Conservation (phyloP, 345 rosid species). For the Brassica nigra region DNA sequence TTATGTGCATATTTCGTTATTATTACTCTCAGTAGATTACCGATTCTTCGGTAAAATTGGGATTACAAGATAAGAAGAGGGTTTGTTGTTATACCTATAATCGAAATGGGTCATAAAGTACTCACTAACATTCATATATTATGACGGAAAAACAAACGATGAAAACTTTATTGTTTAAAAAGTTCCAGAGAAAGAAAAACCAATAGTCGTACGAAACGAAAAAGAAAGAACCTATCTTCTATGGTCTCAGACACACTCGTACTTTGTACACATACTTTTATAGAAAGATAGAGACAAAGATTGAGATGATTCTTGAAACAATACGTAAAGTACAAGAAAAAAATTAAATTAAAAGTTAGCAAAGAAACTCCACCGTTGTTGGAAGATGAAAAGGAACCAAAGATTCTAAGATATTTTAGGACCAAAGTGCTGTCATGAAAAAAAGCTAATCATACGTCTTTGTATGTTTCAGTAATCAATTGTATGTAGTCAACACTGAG, state of each 20-base stretch:
- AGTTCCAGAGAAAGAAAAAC: slow-evolving; percentile 15
- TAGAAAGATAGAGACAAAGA: slow-evolving; percentile 32
- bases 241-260: slow-evolving; percentile 17
- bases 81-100: neutral
- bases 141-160: neutral
- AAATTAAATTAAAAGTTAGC: neutral
- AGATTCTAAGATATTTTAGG: neutral
- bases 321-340: slow-evolving; percentile 22
- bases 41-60: neutral
- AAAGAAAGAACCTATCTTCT: neutral
- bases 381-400: slow-evolving; percentile 27
- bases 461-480: neutral
- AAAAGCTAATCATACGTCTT: neutral
- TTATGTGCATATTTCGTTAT: neutral
- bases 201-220: slow-evolving; percentile 31
- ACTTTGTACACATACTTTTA: slow-evolving; percentile 21
- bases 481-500: neutral
- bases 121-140: slow-evolving; percentile 11
- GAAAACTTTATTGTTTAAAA: neutral
- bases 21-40: neutral
- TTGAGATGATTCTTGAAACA: slow-evolving; percentile 23
- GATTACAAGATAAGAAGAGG: neutral
- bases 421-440: slow-evolving; percentile 1
- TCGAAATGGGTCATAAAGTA: neutral
- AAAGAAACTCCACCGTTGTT: slow-evolving; percentile 38